Conservation (phyloP, 129 eudicot genomes). For the Calendula officinalis region DNA sequence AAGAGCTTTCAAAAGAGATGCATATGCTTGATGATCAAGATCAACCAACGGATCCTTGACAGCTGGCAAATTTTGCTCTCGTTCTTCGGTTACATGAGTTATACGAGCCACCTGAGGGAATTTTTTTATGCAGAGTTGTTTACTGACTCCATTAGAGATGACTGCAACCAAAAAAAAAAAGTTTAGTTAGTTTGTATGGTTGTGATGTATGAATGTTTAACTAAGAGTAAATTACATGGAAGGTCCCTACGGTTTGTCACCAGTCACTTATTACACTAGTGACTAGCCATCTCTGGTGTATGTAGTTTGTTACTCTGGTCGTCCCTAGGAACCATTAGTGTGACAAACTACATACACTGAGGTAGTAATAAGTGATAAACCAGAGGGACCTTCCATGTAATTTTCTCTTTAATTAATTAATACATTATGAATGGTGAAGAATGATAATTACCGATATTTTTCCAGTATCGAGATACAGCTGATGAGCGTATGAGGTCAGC, state of each 20-base stretch:
- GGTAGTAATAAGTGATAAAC: too few relatives aligned
- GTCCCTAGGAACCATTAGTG: too few relatives aligned
- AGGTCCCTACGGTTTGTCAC: too few relatives aligned
- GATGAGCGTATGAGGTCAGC: constrained; percentile 65
- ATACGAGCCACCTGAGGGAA: constrained; percentile 59
- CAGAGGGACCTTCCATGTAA: too few relatives aligned
- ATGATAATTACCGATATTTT: constrained; percentile 47
- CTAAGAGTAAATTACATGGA: too few relatives aligned
- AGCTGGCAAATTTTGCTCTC: background rate
- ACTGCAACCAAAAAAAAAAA: constrained; percentile 42
- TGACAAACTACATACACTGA: too few relatives aligned
- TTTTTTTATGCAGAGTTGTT: constrained; percentile 51
- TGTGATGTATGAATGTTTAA: too few relatives aligned
- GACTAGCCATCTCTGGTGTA: background rate
- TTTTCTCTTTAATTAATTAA: too few relatives aligned
- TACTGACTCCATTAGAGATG: constrained; percentile 59
- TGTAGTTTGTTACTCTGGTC: too few relatives aligned
- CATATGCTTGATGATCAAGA: constrained; percentile 43
- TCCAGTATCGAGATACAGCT: constrained; percentile 61
- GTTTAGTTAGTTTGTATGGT: background rate
- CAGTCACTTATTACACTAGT: too few relatives aligned
- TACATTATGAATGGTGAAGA: too few relatives aligned
- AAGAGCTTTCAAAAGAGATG: constrained; percentile 61
- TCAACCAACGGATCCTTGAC: constrained; percentile 23
- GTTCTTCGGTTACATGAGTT: constrained; percentile 24